These are phyloP conservation scores for Osmanthus fragrans DNA, from an alignment of 257 asterid genomes.

Conservation along the genomic window DNA sequence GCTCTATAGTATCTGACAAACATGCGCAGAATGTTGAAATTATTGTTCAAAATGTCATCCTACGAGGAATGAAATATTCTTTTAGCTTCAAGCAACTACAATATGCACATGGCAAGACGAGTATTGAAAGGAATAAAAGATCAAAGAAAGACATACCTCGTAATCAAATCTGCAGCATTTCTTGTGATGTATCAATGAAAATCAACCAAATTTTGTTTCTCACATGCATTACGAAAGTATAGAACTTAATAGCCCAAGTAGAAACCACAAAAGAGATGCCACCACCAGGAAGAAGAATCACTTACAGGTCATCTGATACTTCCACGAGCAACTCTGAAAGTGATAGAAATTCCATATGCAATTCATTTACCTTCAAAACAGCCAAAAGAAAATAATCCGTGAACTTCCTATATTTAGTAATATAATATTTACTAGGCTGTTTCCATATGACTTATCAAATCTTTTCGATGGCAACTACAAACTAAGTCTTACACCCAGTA, in stretches of 20 bases:
- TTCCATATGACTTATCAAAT: not conserved
- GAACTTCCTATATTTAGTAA: conserved; percentile 15
- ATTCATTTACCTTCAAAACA: conserved; percentile 77
- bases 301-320: conserved; percentile 93
- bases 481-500: not conserved
- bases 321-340: conserved; percentile 90
- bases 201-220: conserved; percentile 31
- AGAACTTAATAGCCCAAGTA: not conserved
- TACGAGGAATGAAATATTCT: conserved; percentile 20
- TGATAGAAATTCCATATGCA: conserved; percentile 91
- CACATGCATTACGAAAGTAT: conserved; percentile 37
- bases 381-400: conserved; percentile 40
- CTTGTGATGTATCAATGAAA: conserved; percentile 33
- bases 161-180: conserved; percentile 75
- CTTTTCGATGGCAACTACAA: not conserved
- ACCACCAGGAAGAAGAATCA: conserved; percentile 25
- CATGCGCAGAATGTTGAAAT: conserved; percentile 88
- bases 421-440: not conserved
- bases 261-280: not conserved
- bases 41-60: conserved; percentile 81
- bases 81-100: conserved; percentile 3
- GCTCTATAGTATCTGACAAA: conserved; percentile 74
- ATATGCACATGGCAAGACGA: not conserved
- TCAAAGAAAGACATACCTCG: conserved; percentile 51
- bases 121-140: not conserved